Evolutionary conservation across 176 grass and related monocot genomes (phyloP), one percentile per base, ranked within the genome.

Genomic region (Triticum turgidum): DNA sequence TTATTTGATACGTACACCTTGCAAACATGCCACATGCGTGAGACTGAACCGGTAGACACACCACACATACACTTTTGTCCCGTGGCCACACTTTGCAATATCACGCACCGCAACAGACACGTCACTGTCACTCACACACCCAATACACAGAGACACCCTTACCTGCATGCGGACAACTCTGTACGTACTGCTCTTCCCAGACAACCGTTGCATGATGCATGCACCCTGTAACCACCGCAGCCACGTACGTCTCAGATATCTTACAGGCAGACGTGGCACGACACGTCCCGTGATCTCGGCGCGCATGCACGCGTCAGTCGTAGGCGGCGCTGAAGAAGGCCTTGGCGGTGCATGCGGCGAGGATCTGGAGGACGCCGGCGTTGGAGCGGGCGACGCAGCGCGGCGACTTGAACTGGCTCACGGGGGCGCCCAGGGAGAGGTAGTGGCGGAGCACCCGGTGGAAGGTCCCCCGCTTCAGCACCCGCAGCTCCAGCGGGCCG

Each of bases 351-450:
- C 14, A 63, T 32, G 37, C 70, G 63, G 62, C 37, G 70, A 91
- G 89, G 22, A 98, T 96, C 78, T 96, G 90, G 52, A 94, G 83
- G 11, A 98, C 92, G 68, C 69, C 78, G 65, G 79, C 65, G 79
- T 92, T 95, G 12, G 88, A 61, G 7, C 45, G 41, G 1, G 65
- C 35, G 5, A 98, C 87, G 22, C 88, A 98, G 0, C 92, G 83
- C 4, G 96, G 93, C 5, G 86, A 92, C 90, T 98, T 98, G 88
- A 98, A 98, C 88, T 96, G 96, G 59, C 87, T 93, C 5, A 98
- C 79, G 0, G 96, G 85, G 5, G 79, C 89, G 12, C 93, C 96
- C 0, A 85, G 86, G 5, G 83, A 63, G 21, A 96, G 85, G 73
- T 88, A 92, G 51, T 92, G 88, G 25, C 88, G 54, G 4, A 98